A percentile compares a stretch with the other conserved stretches of the same genome.
Conservation (phyloP, 176 grass and related monocot species). For the Eragrostis nindensis region DNA sequence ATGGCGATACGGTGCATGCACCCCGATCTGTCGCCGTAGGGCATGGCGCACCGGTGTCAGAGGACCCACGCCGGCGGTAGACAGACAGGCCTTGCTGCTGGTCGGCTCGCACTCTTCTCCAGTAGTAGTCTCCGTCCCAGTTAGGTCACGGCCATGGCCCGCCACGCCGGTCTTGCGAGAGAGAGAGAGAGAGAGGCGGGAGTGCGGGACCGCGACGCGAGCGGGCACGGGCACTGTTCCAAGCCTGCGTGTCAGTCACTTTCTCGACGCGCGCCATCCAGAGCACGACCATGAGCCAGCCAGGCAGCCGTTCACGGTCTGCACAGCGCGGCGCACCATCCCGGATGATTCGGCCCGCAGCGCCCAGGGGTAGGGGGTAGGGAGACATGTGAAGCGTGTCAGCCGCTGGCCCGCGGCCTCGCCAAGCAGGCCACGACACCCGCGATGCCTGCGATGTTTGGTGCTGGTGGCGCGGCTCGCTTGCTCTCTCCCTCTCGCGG, state of each 20-base stretch:
- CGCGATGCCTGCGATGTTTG: neutral
- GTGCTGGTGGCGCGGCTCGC: neutral
- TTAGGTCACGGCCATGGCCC: neutral
- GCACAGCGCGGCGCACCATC: slow-evolving; percentile 29
- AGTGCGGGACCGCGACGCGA: neutral
- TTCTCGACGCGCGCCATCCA: slow-evolving; percentile 16
- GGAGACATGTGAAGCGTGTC: slow-evolving; percentile 41
- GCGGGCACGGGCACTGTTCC: slow-evolving; percentile 8
- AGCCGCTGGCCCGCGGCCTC: slow-evolving; percentile 11
- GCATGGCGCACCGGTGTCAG: neutral
- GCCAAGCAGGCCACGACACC: neutral
- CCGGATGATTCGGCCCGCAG: neutral
- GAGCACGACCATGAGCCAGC: no score
- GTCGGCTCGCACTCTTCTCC: neutral
- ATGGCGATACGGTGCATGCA: neutral
- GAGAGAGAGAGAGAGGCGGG: no score
- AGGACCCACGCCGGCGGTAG: neutral
- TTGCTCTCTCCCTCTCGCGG: neutral
- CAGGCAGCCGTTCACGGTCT: neutral
- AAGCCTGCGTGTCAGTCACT: slow-evolving; percentile 32
- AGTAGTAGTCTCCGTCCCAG: no score
- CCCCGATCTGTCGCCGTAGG: neutral
- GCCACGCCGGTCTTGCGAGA: slow-evolving; percentile 2
- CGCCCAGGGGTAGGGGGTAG: no score
- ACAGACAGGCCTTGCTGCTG: neutral